Percentiles rank a stretch among this genome's conserved stretches.
Evolutionary conservation across 192 early-diverging fungal genomes (phyloP).

Genomic region (Fimicolochytrium jonesii): DNA sequence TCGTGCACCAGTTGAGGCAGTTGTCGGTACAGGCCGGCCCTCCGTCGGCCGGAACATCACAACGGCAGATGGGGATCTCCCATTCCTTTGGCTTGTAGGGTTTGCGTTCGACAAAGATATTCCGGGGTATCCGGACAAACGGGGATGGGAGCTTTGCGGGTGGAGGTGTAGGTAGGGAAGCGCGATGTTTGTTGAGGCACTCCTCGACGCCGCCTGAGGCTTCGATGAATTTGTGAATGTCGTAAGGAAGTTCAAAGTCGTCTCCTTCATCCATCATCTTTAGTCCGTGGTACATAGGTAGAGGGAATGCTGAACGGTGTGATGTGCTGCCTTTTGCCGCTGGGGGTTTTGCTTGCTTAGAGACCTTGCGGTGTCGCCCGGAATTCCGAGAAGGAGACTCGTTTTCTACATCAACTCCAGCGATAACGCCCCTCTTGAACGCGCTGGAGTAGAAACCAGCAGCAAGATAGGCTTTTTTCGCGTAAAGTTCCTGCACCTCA

Average conservation of each 20-base stretch:
- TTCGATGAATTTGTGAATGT: conserved; percentile 46
- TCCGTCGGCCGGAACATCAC: conserved; percentile 48
- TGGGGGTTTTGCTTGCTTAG: too few relatives aligned
- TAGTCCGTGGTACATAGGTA: conserved; percentile 62
- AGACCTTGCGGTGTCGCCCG: too few relatives aligned
- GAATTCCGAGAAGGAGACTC: too few relatives aligned
- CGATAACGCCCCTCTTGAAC: conserved; percentile 13
- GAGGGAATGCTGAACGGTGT: conserved; percentile 51
- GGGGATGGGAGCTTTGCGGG: too few relatives aligned
- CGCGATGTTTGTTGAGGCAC: too few relatives aligned
- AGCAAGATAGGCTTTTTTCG: conserved; percentile 44
- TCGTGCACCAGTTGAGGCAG: conserved; percentile 72
- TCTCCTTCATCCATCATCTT: conserved; percentile 43
- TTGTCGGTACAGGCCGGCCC: conserved; percentile 59
- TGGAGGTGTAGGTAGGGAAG: too few relatives aligned
- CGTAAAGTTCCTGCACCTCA: conserved; percentile 33
- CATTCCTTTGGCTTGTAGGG: conserved; percentile 46
- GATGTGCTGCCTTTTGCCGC: too few relatives aligned
- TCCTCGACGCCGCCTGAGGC: conserved; percentile 14
- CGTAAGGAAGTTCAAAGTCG: conserved; percentile 66
- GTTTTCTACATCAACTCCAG: too few relatives aligned
- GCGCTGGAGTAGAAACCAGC: conserved; percentile 50
- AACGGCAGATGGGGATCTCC: conserved; percentile 59
- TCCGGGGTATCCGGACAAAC: too few relatives aligned
- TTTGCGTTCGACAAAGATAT: conserved; percentile 73